Evolutionary conservation across 1,139 yeast species (phyloP), one percentile per base, ranked within the genome.

Genomic region (Suhomyces taliae): DNA sequence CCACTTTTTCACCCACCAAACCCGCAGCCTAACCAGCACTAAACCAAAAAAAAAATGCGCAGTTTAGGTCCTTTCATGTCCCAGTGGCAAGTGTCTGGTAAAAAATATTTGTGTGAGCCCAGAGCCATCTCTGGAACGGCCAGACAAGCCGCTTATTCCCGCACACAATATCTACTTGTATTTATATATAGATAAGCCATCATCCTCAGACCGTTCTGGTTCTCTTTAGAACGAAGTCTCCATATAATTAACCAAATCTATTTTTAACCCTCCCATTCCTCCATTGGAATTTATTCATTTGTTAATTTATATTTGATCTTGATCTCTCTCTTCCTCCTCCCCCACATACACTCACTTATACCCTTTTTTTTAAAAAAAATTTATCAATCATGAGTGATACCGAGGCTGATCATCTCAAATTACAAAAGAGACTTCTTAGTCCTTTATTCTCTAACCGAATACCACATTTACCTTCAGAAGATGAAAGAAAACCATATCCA

Each of bases 401-500:
- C 6, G 48, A 41, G 31, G 44, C 45, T 6, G 26, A 15, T 19
- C 32, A 39, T 8, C 38, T 48, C 11, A 46, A 49, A 26, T 45
- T 52, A 6, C 78, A 70, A 48, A 60, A 58, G 49, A 61, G 75
- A 37, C 58, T 67, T 44, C 62, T 67, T 41, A 62, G 67, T 49
- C 64, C 59, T 44, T 50, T 66, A 42, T 53, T 74, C 14, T 59
- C 69, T 34, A 71, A 69, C 46, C 58, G 63, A 32, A 65, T 69
- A 8, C 78, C 78, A 6, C 76, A 66, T 10, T 47, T 72, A 3
- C 77, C 78, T 1, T 48, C 59, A 0, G 64, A 63, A 29, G 72
- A 71, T 10, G 82, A 79, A 54, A 60, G 82, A 41, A 58, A 46
- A 29, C 55, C 59, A 1, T 77, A 64, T 51, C 80, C 81, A 0